Conservation (phyloP, 164 flowering plant genomes). For the Chloranthus sessilifolius region DNA sequence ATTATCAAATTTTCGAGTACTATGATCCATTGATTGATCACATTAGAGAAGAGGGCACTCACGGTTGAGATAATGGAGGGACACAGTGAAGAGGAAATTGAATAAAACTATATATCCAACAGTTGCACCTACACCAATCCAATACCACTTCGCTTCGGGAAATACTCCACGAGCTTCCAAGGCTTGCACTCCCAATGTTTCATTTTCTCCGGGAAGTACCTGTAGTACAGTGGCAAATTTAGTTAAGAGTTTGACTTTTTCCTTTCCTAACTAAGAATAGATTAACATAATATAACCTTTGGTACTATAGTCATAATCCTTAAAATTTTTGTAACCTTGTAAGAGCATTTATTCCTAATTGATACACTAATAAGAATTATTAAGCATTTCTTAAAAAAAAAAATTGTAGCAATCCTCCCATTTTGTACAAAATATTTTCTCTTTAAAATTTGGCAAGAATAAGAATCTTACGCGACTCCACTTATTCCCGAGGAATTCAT, state of each 20-base stretch:
- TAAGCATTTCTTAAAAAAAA: too few relatives aligned
- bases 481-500: slow-evolving; percentile 41
- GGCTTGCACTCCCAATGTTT: slow-evolving; percentile 17
- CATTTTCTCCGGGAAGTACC: slow-evolving; percentile 5
- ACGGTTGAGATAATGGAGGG: not conserved
- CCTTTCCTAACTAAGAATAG: too few relatives aligned
- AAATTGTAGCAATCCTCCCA: too few relatives aligned
- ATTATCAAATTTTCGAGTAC: not conserved
- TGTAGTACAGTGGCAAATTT: not conserved
- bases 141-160: not conserved
- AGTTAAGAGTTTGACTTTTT: too few relatives aligned
- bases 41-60: not conserved
- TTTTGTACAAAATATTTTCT: not conserved
- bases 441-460: too few relatives aligned
- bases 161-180: slow-evolving; percentile 28
- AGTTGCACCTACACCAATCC: not conserved
- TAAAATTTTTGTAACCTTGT: not conserved
- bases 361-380: too few relatives aligned
- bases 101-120: not conserved
- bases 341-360: not conserved
- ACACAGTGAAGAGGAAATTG: not conserved
- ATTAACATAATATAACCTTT: too few relatives aligned
- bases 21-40: not conserved
- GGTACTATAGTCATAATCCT: not conserved
- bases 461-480: slow-evolving; percentile 36